These are phyloP conservation scores for Fraxinus latifolia DNA, from an alignment of 305 asterid species.

Conservation along the genomic window DNA sequence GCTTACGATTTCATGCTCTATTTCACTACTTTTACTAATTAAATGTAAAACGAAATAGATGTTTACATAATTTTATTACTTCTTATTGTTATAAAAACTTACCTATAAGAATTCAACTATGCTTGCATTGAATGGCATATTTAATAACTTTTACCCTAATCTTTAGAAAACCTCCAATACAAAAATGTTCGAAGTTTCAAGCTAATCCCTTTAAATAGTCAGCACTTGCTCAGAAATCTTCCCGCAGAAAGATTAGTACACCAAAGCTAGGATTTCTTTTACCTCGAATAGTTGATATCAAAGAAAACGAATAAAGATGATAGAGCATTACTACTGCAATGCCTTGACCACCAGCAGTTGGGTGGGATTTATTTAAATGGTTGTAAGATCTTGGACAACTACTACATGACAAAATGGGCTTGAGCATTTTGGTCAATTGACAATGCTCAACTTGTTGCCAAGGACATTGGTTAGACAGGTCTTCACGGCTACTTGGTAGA, in stretches of 20 bases:
- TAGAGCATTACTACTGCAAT: constrained; percentile 7
- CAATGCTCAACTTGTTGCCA: background rate
- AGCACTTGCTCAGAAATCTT: background rate
- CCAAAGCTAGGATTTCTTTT: background rate
- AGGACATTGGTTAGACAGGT: background rate
- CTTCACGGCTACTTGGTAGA: background rate
- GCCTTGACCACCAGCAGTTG: constrained; percentile 5
- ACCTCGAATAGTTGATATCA: background rate
- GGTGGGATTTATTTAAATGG: background rate
- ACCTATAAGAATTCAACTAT: background rate
- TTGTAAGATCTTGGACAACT: background rate
- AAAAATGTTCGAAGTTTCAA: background rate
- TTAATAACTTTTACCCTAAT: background rate
- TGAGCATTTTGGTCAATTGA: background rate
- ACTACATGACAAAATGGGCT: constrained; percentile 13
- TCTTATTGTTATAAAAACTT: background rate
- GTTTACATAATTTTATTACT: background rate
- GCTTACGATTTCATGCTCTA: background rate
- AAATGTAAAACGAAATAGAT: background rate
- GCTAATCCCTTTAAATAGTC: background rate
- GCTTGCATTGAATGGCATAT: background rate
- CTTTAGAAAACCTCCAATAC: background rate
- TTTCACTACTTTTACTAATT: background rate
- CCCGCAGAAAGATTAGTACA: background rate
- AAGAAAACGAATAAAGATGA: background rate